Percentiles rank a stretch among this genome's conserved stretches.
Evolutionary conservation across 176 grass and related monocot species (phyloP).

Genomic region (Thinopyrum elongatum): DNA sequence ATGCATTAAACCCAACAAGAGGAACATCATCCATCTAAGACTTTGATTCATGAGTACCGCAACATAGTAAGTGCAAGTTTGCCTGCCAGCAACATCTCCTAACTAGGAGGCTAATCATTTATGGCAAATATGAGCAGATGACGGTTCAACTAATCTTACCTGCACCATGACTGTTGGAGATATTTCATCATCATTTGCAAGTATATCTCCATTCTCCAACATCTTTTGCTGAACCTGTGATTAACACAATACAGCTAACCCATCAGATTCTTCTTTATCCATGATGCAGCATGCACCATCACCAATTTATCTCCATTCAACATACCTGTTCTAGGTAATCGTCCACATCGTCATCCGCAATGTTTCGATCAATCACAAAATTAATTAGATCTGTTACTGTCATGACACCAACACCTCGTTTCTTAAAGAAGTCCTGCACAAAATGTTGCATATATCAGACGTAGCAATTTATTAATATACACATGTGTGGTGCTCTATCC

Average conservation of each 20-base stretch:
- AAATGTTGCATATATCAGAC: no score
- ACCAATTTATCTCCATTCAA: no score
- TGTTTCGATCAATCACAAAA: slow-evolving; percentile 78
- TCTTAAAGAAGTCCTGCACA: slow-evolving; percentile 86
- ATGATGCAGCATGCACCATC: no score
- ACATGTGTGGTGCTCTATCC: no score
- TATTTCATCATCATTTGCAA: slow-evolving; percentile 61
- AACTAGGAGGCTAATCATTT: neutral
- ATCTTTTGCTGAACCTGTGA: slow-evolving; percentile 80
- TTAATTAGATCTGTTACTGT: slow-evolving; percentile 73
- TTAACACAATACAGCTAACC: slow-evolving; percentile 14
- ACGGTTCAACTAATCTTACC: slow-evolving; percentile 36
- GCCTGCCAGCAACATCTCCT: no score
- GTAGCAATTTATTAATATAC: neutral
- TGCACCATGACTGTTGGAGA: slow-evolving; percentile 76
- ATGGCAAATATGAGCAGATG: neutral
- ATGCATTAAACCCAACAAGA: no score
- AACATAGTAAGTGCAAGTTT: neutral
- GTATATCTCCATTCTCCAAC: slow-evolving; percentile 63
- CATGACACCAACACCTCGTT: slow-evolving; percentile 77
- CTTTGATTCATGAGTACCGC: no score
- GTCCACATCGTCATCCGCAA: slow-evolving; percentile 81
- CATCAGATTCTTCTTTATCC: neutral
- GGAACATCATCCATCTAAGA: no score
- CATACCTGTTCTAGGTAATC: slow-evolving; percentile 82